These are phyloP conservation scores for Pythium monospermum DNA, from an alignment of 352 stramenopile genomes.

Conservation along the genomic window DNA sequence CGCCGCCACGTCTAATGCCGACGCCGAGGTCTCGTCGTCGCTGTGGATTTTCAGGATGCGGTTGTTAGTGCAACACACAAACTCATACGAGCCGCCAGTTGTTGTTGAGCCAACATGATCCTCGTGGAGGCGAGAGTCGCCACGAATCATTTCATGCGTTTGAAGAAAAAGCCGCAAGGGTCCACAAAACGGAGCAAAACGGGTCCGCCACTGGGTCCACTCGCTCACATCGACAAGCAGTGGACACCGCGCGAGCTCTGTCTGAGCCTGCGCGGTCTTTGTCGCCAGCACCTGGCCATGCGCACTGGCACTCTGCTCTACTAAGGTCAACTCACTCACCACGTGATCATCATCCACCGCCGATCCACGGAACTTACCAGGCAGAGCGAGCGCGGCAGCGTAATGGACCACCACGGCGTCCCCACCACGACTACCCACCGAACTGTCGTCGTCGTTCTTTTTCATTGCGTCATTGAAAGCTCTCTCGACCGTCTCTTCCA, in stretches of 20 bases:
- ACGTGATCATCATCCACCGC: background rate
- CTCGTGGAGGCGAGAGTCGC: constrained; percentile 26
- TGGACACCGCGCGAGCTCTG: constrained; percentile 43
- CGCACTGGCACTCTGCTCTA: constrained; percentile 4
- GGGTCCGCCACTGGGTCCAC: constrained; percentile 18
- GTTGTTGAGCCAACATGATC: constrained; percentile 49
- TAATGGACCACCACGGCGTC: constrained; percentile 13
- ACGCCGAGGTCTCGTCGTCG: constrained; percentile 15
- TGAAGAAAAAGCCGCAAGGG: constrained; percentile 61
- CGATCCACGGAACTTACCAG: background rate
- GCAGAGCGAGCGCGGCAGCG: constrained; percentile 1
- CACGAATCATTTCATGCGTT: constrained; percentile 73
- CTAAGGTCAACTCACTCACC: constrained; percentile 5
- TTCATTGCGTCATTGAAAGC: constrained; percentile 2
- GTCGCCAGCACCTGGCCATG: constrained; percentile 37
- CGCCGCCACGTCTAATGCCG: constrained; percentile 9
- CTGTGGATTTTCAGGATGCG: constrained; percentile 46
- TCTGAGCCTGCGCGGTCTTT: constrained; percentile 39
- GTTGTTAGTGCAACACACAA: constrained; percentile 65
- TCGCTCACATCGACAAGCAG: constrained; percentile 55
- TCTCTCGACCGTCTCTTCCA: too few species aligned
- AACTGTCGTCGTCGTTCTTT: background rate
- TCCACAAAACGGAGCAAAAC: constrained; percentile 56
- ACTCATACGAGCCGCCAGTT: too few species aligned
- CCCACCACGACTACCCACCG: background rate